Percentiles rank a stretch among this genome's conserved stretches.
phyloP scores from a whole-genome alignment of 2,329 filamentous ascomycete species.

The Cadophora sp. region DNA sequence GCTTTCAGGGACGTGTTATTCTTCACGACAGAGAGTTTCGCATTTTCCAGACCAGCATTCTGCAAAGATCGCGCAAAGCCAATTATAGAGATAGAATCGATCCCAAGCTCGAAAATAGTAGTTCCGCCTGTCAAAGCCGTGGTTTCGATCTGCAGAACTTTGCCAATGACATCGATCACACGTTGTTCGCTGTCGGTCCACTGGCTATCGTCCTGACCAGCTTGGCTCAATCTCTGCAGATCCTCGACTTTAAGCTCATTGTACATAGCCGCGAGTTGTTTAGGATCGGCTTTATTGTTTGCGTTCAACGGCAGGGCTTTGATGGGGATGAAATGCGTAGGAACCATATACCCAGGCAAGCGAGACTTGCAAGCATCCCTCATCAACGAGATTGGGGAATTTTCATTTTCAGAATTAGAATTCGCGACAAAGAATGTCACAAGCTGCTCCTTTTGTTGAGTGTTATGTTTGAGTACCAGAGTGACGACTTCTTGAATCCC shows the following conservation, averaged over 20 bases:
- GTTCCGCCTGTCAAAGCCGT: conserved; percentile 56
- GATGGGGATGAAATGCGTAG: conserved; percentile 79
- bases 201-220: conserved; percentile 40
- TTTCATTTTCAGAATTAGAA: conserved; percentile 38
- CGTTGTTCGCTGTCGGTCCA: conserved; percentile 50
- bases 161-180: conserved; percentile 61
- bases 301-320: conserved; percentile 78
- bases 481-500: conserved; percentile 74
- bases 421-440: conserved; percentile 73
- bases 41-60: conserved; percentile 63
- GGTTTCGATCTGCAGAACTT: conserved; percentile 47
- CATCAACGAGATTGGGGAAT: conserved; percentile 54
- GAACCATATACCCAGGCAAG: conserved; percentile 89
- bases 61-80: conserved; percentile 71
- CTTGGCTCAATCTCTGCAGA: conserved; percentile 62
- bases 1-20: conserved; percentile 61
- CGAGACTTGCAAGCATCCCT: conserved; percentile 69
- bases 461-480: conserved; percentile 73
- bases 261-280: conserved; percentile 72
- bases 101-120: conserved; percentile 83
- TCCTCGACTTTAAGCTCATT: conserved; percentile 61
- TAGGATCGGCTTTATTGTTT: conserved; percentile 89
- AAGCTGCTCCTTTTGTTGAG: conserved; percentile 80
- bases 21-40: conserved; percentile 72
- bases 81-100: conserved; percentile 88